Percentiles rank a stretch among this genome's conserved stretches.
These are phyloP conservation scores for Eucalyptus fibrosa DNA, from an alignment of 345 rosid species.

Conservation along the genomic window DNA sequence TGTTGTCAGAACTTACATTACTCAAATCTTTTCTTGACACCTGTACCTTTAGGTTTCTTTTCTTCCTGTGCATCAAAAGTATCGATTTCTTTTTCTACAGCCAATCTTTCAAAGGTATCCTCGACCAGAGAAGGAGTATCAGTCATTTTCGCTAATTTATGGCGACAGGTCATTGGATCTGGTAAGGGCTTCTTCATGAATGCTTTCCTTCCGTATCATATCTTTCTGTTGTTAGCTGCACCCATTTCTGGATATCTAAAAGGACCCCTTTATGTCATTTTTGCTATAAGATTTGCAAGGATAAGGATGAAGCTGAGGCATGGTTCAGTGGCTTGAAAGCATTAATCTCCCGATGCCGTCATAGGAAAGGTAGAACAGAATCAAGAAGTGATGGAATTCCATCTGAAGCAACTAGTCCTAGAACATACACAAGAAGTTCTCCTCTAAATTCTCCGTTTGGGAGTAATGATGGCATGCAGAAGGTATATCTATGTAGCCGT, in stretches of 20 bases:
- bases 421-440: slow-evolving; percentile 85
- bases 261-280: neutral
- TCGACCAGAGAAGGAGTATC: slow-evolving; percentile 98
- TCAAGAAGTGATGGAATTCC: slow-evolving; percentile 67
- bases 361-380: slow-evolving; percentile 53
- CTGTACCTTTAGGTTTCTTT: neutral
- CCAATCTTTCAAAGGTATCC: slow-evolving; percentile 97
- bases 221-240: neutral
- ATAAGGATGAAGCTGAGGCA: slow-evolving; percentile 77
- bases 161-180: slow-evolving; percentile 88
- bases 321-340: slow-evolving; percentile 85
- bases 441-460: slow-evolving; percentile 80
- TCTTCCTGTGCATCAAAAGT: slow-evolving; percentile 12
- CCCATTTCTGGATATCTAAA: neutral
- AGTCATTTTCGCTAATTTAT: slow-evolving; percentile 95
- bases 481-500: slow-evolving; percentile 29
- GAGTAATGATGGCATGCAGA: slow-evolving; percentile 79
- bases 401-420: slow-evolving; percentile 80
- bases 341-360: slow-evolving; percentile 48
- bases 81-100: slow-evolving; percentile 24
- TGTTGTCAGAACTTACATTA: neutral
- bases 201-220: neutral
- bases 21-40: neutral
- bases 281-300: slow-evolving; percentile 56
- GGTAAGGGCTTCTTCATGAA: slow-evolving; percentile 32